Conservation (phyloP, 306 rosid species). For the Vigna radiata region DNA sequence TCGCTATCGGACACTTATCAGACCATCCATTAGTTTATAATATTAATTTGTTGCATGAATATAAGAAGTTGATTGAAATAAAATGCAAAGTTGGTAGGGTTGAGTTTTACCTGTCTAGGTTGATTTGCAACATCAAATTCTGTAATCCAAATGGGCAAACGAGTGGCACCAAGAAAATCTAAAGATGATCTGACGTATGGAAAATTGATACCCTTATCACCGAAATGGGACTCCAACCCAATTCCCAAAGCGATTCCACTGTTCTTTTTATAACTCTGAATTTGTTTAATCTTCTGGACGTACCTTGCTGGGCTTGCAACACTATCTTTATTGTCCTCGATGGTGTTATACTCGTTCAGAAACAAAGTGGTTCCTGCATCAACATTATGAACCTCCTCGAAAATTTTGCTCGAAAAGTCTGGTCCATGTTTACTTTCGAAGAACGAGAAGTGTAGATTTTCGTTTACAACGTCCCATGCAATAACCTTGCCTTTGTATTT, state of each 20-base stretch:
- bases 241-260: conserved; percentile 46
- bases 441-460: conserved; percentile 64
- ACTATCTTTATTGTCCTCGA: conserved; percentile 63
- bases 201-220: conserved; percentile 44
- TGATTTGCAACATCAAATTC: conserved; percentile 66
- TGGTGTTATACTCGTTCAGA: conserved; percentile 72
- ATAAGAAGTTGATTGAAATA: neutral
- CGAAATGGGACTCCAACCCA: conserved; percentile 77
- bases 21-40: too few species aligned
- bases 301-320: conserved; percentile 54
- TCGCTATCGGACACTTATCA: too few species aligned
- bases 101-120: conserved; percentile 58
- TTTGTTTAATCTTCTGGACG: conserved; percentile 56
- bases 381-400: conserved; percentile 49
- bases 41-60: neutral
- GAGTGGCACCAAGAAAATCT: conserved; percentile 68
- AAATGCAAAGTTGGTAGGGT: neutral
- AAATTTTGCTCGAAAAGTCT: conserved; percentile 45
- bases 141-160: conserved; percentile 77
- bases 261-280: conserved; percentile 48
- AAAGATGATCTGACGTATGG: conserved; percentile 73
- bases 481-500: conserved; percentile 67
- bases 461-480: conserved; percentile 87
- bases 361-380: conserved; percentile 60
- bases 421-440: conserved; percentile 60